Base-by-base conservation (phyloP, 2,329 filamentous ascomycete species). In the Penicillium sp. region DNA sequence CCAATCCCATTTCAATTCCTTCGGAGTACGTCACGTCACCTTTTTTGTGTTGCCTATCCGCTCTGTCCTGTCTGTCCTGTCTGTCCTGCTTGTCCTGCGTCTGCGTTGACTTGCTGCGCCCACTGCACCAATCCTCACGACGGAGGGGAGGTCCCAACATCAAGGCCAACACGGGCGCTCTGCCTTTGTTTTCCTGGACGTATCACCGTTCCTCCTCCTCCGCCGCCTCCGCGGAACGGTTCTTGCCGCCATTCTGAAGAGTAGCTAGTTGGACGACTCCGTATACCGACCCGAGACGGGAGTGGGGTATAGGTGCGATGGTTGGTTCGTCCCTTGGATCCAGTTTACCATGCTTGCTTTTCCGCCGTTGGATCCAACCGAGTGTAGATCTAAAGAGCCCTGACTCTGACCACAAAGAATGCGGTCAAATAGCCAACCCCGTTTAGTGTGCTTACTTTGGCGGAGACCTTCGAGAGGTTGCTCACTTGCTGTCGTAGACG, bases 181-280 rank as follows among this genome's bases (percentile, higher is more conserved):
- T 48, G 53, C 42, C 53, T 45, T 35, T 42, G 54, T 62, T 64
- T 58, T 58, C 38, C 52, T 61, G 30, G 62, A 63, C 67, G 65
- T 69, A 69, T 69, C 67, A 68, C 33, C 45, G 45, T 58, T 51
- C 26, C 56, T 69, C 65, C 65, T 51, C 26, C 56, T 69, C 65
- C 65, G 63, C 33, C 13, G n/a, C 6, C 52, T 64, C 67, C 67
- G 67, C 63, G 45, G 56, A 64, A 59, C 58, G 22, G 42, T 55
- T 58, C 51, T 42, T 48, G 25, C 13, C 25, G 13, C 4, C 4
- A 30, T 19, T 42, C 2, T 26, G 19, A 30, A 7, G 6, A 10
- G n/a, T n/a, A 48, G 7, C n/a, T 25, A 14, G 26, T 25, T 35
- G 46, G 10, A 13, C n/a, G 11, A 46, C 19, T 26, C 19, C 43